A percentile compares a stretch with the other conserved stretches of the same genome.
Conservation (phyloP, 257 asterid species). For the Nemophila menziesii region DNA sequence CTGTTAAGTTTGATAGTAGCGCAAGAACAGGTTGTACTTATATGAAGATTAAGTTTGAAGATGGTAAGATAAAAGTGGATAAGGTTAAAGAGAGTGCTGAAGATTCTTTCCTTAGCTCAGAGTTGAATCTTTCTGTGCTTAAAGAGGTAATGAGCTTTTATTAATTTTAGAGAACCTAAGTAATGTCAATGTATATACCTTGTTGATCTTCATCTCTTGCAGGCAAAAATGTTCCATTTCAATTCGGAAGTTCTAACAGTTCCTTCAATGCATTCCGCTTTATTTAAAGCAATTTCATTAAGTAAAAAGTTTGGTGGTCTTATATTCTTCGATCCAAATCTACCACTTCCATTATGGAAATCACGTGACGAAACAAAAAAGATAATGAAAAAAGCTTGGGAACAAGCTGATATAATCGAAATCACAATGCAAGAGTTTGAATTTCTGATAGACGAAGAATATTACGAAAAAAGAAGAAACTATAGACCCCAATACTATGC, state of each 20-base stretch:
- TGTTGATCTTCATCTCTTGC: constrained; percentile 17
- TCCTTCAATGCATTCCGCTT: constrained; percentile 57
- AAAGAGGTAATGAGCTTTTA: constrained; percentile 45
- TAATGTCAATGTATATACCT: neutral
- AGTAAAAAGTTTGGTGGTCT: constrained; percentile 79
- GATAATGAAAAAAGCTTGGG: constrained; percentile 69
- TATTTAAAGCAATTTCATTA: constrained; percentile 71
- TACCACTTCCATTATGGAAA: constrained; percentile 81
- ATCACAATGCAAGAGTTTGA: constrained; percentile 78
- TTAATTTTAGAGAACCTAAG: neutral
- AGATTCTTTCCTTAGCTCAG: constrained; percentile 58
- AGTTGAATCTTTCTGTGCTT: constrained; percentile 71
- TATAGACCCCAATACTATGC: constrained; percentile 74
- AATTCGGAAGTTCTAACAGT: constrained; percentile 71
- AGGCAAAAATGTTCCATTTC: constrained; percentile 87
- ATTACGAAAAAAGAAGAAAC: constrained; percentile 56
- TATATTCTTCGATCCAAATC: constrained; percentile 68
- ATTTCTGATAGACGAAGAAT: constrained; percentile 75
- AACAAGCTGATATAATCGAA: constrained; percentile 69
- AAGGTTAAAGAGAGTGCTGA: constrained; percentile 58
- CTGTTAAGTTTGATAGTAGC: constrained; percentile 43
- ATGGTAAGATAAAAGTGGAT: constrained; percentile 59
- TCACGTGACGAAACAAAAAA: constrained; percentile 70
- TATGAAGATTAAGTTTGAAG: constrained; percentile 66
- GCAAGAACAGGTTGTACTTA: constrained; percentile 36